Percentiles rank a stretch among this genome's conserved stretches.
phyloP scores from a whole-genome alignment of 1,139 yeast genomes.

The Blastobotrys raffinosifermentans region DNA sequence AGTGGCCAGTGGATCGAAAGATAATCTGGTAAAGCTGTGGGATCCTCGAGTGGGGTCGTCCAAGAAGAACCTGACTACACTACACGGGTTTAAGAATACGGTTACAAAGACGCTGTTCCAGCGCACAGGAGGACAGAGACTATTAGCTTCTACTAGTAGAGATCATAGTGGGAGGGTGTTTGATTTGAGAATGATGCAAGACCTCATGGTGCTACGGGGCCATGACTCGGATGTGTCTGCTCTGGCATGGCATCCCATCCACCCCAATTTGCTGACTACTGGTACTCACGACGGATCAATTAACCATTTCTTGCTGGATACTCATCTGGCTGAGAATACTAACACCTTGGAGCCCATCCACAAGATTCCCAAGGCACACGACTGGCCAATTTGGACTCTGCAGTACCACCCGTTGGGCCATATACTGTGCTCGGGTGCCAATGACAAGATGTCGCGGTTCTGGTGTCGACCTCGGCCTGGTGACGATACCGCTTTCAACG shows the following conservation, averaged over 20 bases:
- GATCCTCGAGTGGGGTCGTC: constrained; percentile 77
- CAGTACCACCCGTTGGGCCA: constrained; percentile 96
- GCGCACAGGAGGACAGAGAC: constrained; percentile 52
- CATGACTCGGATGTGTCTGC: constrained; percentile 83
- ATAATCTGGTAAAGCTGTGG: constrained; percentile 89
- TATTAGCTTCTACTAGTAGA: constrained; percentile 80
- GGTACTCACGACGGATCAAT: constrained; percentile 90
- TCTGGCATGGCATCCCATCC: constrained; percentile 89
- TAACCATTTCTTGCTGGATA: constrained; percentile 66
- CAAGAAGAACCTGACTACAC: constrained; percentile 64
- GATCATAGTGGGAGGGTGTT: constrained; percentile 85
- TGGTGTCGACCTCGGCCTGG: constrained; percentile 94
- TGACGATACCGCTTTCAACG: constrained; percentile 78
- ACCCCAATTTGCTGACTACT: constrained; percentile 69
- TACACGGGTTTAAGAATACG: constrained; percentile 92
- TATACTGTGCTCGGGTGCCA: constrained; percentile 83
- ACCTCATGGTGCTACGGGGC: constrained; percentile 64
- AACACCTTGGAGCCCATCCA: constrained; percentile 31
- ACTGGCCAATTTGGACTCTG: constrained; percentile 81
- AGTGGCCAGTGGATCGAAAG: constrained; percentile 66
- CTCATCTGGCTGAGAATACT: constrained; percentile 32
- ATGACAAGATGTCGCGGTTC: constrained; percentile 88
- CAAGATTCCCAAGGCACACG: constrained; percentile 83
- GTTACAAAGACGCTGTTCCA: constrained; percentile 82
- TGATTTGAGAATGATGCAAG: constrained; percentile 80